Percentiles rank a stretch among this genome's conserved stretches.
phyloP scores from a whole-genome alignment of 2,329 filamentous ascomycete species.

The Ophiostoma quercus region DNA sequence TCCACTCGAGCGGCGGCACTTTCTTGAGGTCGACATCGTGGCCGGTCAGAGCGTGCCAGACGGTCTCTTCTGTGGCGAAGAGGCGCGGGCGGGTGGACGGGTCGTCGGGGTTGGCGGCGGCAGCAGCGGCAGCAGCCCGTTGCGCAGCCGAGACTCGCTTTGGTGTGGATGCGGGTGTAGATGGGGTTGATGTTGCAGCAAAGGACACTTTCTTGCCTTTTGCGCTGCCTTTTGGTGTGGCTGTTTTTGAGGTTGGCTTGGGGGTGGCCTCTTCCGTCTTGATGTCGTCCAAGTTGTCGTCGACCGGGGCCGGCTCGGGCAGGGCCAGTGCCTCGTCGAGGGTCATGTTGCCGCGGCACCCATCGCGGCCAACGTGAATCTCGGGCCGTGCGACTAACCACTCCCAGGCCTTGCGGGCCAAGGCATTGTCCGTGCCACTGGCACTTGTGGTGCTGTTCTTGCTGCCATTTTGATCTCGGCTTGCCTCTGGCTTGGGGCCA shows the following conservation, averaged over 20 bases:
- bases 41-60: constrained; percentile 57
- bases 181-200: neutral
- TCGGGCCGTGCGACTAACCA: constrained; percentile 40
- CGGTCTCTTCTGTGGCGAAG: constrained; percentile 49
- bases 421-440: constrained; percentile 21
- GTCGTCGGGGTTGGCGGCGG: constrained; percentile 18
- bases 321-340: constrained; percentile 39
- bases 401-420: constrained; percentile 41
- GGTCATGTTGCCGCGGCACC: constrained; percentile 37
- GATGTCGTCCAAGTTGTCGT: neutral
- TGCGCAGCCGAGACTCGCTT: constrained; percentile 1
- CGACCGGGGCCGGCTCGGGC: constrained; percentile 25
- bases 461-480: neutral
- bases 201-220: constrained; percentile 10
- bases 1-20: constrained; percentile 55
- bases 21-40: constrained; percentile 56
- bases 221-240: neutral
- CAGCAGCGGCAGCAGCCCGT: neutral
- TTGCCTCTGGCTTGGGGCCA: constrained; percentile 7
- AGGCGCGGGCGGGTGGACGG: constrained; percentile 35
- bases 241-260: neutral
- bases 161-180: neutral
- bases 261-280: neutral
- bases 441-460: neutral
- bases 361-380: constrained; percentile 38